Percentiles rank a stretch among this genome's conserved stretches.
Evolutionary conservation across 106 monocot genomes (phyloP).

Genomic region (Ottelia alismoides): DNA sequence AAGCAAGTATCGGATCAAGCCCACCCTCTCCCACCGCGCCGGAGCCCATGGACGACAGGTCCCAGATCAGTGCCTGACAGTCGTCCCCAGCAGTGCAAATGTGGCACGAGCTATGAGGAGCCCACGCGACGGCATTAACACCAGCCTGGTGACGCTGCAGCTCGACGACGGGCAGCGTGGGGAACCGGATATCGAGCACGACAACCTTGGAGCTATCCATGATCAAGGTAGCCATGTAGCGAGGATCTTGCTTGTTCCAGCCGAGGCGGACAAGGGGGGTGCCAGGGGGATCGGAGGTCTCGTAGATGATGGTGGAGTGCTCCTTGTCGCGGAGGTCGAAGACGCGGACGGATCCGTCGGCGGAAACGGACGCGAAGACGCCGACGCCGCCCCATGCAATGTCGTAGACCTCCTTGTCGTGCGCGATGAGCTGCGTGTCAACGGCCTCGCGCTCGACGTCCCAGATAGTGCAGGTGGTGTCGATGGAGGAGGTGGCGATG

Average conservation of each 20-base stretch:
- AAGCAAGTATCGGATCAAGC: neutral
- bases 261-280: constrained; percentile 1
- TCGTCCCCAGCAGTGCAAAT: constrained; percentile 2
- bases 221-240: neutral
- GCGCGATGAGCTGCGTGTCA: constrained; percentile 2
- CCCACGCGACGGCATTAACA: constrained; percentile 1
- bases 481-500: constrained; percentile 3
- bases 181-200: neutral
- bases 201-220: constrained; percentile 1
- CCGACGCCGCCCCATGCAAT: neutral
- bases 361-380: neutral
- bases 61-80: neutral
- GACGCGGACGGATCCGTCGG: neutral
- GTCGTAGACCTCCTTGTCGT: constrained; percentile 4
- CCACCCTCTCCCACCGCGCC: neutral
- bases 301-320: constrained; percentile 3
- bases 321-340: constrained; percentile 3
- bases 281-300: neutral
- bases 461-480: constrained; percentile 2
- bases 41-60: neutral
- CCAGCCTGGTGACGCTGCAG: constrained; percentile 1
- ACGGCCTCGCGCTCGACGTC: constrained; percentile 2
- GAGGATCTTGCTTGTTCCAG: neutral
- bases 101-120: neutral
- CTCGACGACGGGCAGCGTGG: neutral